Base-by-base conservation (phyloP, 176 grass and related monocot species). In the Pontederia paniculata region DNA sequence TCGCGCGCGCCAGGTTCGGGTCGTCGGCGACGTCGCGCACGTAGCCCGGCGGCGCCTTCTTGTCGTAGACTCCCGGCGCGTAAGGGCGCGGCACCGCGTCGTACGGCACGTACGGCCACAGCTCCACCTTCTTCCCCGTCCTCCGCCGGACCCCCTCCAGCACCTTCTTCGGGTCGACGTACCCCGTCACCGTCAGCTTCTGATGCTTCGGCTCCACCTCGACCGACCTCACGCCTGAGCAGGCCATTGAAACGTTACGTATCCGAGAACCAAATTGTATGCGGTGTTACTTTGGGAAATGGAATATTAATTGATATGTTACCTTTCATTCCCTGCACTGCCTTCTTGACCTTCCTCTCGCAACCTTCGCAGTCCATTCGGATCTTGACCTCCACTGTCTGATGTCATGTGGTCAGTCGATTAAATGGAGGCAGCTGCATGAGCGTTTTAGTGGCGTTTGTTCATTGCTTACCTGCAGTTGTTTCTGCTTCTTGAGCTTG, bases 361-460 rank as follows among this genome's bases (percentile, higher is more conserved):
- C 91, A 97, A 0, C 91, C 91, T 22, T 97, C 91, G 61, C 91
- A 97, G 74, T 97, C 91, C 76, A 97, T 97, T 18, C 69, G 65
- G 42, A 97, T 79, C 86, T 97, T 90, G 71, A 97, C 78, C 79
- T 89, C 91, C 48, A 90, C 91, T 9, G 86, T 97, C 86, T 95
- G 57, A 47, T 22, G 1, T 58, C 19, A 37, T 21, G 21, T 72
- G 19, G 48, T 19, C 17, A 28, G 43, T 19, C 21, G 48, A 4
- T 60, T 13, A 1, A 22, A 31, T 1, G 3, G 20, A 48, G 11
- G 60, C 14, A 52, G 14, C 15, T 10, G 0, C 8, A 17, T 17
- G 17, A 62, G 15, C 9, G 5, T 28, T 16, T 9, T 47, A 19
- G 16, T 21, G 6, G 10, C 52, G 1, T 73, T 4, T 23, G 16